Evolutionary conservation across 768 basidiomycete genomes (phyloP).

Genomic region (Collybiopsis luxurians): DNA sequence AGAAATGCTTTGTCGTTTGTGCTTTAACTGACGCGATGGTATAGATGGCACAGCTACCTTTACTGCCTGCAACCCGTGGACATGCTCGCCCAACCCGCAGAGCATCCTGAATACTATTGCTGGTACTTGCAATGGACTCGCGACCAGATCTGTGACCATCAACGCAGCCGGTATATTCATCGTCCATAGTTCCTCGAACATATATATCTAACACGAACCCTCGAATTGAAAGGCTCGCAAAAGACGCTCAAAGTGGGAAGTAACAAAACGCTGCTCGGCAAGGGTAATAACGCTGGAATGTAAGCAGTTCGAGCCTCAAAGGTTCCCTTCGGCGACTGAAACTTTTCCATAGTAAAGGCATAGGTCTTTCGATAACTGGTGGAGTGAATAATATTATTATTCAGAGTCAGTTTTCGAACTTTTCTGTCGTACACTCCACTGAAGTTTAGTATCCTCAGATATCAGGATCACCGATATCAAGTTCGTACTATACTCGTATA

Average conservation of each 20-base stretch:
- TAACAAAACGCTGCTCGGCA: constrained; percentile 24
- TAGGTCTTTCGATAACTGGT: constrained; percentile 6
- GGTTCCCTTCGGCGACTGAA: too few species aligned
- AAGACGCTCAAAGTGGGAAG: constrained; percentile 19
- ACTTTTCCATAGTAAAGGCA: background rate
- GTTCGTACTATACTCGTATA: constrained; percentile 16
- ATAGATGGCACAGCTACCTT: constrained; percentile 18
- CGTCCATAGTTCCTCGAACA: too few species aligned
- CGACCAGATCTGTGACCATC: constrained; percentile 17
- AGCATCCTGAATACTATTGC: too few species aligned
- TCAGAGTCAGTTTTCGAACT: constrained; percentile 8
- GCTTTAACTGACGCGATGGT: background rate
- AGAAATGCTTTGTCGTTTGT: too few species aligned
- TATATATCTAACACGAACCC: too few species aligned
- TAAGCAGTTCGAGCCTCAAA: constrained; percentile 14
- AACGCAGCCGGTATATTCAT: constrained; percentile 13
- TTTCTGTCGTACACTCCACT: too few species aligned
- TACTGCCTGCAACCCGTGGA: constrained; percentile 20
- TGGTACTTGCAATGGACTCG: background rate
- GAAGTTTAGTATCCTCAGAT: background rate
- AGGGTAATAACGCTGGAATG: constrained; percentile 21
- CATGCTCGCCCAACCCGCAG: constrained; percentile 22
- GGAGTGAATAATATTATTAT: constrained; percentile 24
- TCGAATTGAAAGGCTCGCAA: background rate
- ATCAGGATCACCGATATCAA: constrained; percentile 21